Base-by-base conservation (phyloP, 179 eudicot species). In the Camellia oleifera region DNA sequence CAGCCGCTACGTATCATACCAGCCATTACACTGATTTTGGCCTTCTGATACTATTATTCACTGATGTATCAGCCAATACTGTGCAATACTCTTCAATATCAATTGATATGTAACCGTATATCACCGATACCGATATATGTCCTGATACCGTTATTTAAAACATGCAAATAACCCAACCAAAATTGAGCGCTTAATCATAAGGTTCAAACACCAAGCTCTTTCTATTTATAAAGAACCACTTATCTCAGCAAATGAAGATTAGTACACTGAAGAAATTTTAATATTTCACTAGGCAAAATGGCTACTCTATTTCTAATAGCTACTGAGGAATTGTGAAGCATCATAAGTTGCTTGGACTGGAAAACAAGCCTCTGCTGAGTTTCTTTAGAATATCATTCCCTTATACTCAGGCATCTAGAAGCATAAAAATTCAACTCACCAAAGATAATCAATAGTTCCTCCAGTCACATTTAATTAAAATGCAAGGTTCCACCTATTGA, bases 331-430 rank as follows among this genome's bases (percentile, higher is more conserved):
- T 32, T 26, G 10, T 2, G 10, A 75, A 62, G 40, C 56, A 46
- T 23, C 8, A 15, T 17, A 20, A 20, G 71, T 50, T 50, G 58
- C 20, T 71, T 57, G 18, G 74, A 71, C 74, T 71, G 74, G 74
- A n/a, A 45, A 71, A 50, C 15, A 53, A n/a, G 32, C 57, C 40
- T 53, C 32, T 20, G 7, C 2, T n/a, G 9, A 17, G 74, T 17
- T 7, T 71, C 53, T 48, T 46, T 17, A 42, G 53, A 12, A 14
- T 7, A 18, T 8, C 5, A 44, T 69, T 46, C 50, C 58, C 53
- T 17, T 50, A 13, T 9, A 3, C 13, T 45, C 48, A 1, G 23
- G 20, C 14, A 42, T 69, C 32, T 48, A 10, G 15, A 5, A 15
- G 26, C 53, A 26, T 26, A 67, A 40, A 67, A 5, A 69, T 8